Percentiles rank a stretch among this genome's conserved stretches.
phyloP scores from a whole-genome alignment of 1,139 yeast genomes.

The Magnusiomyces sp. region DNA sequence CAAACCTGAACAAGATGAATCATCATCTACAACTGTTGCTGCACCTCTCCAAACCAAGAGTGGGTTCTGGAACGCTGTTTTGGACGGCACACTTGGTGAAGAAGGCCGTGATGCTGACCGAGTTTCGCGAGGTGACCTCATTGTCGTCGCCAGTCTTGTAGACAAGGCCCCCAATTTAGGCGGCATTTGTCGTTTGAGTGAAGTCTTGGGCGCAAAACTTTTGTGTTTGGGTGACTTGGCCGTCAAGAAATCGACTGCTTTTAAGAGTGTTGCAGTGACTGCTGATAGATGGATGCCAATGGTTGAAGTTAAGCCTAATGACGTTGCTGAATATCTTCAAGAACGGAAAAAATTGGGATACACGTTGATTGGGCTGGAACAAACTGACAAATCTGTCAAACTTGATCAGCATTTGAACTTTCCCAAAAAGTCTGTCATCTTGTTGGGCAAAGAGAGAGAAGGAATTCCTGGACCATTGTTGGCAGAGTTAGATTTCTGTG shows the following conservation, averaged over 20 bases:
- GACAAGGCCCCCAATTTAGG: conserved; percentile 91
- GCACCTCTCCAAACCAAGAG: conserved; percentile 76
- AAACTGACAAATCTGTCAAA: conserved; percentile 77
- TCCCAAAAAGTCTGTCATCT: conserved; percentile 68
- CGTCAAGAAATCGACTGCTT: conserved; percentile 57
- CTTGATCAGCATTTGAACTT: conserved; percentile 56
- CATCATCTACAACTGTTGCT: background rate
- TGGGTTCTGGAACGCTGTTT: conserved; percentile 74
- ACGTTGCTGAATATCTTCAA: conserved; percentile 49
- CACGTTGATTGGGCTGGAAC: conserved; percentile 82
- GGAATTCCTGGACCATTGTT: conserved; percentile 85
- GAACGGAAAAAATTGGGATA: conserved; percentile 70
- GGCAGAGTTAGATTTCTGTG: conserved; percentile 76
- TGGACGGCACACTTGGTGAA: conserved; percentile 37
- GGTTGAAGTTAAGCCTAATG: conserved; percentile 54
- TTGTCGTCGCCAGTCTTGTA: conserved; percentile 80
- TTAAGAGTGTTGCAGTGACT: conserved; percentile 83
- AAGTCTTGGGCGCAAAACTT: conserved; percentile 82
- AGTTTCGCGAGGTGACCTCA: conserved; percentile 60
- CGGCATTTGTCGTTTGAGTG: conserved; percentile 87
- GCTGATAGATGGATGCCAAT: conserved; percentile 97
- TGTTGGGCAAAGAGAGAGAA: conserved; percentile 80
- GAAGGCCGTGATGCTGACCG: conserved; percentile 37
- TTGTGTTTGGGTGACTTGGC: conserved; percentile 66
- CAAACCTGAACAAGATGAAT: too few species aligned